A percentile compares a stretch with the other conserved stretches of the same genome.
phyloP scores from a whole-genome alignment of 1,284 basidiomycete species.

The Cryptococcus sp. region DNA sequence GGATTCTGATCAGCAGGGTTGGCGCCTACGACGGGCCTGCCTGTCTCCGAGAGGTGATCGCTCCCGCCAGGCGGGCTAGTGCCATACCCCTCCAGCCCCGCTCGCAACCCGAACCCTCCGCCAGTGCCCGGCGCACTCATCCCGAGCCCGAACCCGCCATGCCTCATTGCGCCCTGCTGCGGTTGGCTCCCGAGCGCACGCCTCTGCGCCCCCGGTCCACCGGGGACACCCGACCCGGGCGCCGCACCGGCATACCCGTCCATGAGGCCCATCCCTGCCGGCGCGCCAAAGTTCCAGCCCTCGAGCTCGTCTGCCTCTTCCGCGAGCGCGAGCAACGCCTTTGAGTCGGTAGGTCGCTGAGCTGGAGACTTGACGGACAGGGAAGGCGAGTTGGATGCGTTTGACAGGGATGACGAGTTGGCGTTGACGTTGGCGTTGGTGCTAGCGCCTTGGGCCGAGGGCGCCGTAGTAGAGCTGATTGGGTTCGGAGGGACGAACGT shows the following conservation, averaged over 20 bases:
- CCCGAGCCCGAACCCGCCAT: background rate
- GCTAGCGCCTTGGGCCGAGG: background rate
- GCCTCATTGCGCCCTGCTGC: too few species aligned
- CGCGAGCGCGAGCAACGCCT: constrained; percentile 47
- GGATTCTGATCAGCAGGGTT: constrained; percentile 84
- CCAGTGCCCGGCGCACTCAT: background rate
- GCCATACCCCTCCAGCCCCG: constrained; percentile 10
- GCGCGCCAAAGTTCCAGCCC: constrained; percentile 37
- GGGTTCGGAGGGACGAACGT: background rate
- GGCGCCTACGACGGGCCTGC: constrained; percentile 23
- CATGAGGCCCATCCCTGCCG: constrained; percentile 29
- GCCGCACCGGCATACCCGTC: constrained; percentile 8
- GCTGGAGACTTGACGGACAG: constrained; percentile 34
- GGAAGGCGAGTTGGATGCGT: constrained; percentile 34
- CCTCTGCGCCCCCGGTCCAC: too few species aligned
- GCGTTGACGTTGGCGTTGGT: background rate
- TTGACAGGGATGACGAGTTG: constrained; percentile 20
- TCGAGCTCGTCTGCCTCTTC: constrained; percentile 50
- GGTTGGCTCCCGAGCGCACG: background rate
- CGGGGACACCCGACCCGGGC: background rate
- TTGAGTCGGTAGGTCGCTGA: constrained; percentile 40
- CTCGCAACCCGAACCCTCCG: constrained; percentile 4
- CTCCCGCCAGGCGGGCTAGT: constrained; percentile 29
- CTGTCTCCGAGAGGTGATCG: constrained; percentile 24
- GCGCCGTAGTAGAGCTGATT: background rate